phyloP scores from a whole-genome alignment of 2,329 filamentous ascomycete species.

The Paracorniculantispora psalliotae region DNA sequence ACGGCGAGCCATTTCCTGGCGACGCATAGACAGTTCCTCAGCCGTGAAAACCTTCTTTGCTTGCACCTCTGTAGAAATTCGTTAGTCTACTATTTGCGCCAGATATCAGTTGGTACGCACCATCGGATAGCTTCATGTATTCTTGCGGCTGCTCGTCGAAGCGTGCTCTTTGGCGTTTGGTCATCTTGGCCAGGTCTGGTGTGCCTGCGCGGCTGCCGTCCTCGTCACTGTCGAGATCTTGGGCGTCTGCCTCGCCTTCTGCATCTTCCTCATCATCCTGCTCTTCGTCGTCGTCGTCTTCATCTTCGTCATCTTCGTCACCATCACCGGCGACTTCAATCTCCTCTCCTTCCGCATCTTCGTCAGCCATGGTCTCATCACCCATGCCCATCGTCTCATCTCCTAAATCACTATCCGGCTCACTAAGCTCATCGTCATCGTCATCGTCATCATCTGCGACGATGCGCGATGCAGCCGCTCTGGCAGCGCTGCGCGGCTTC shows the following conservation, averaged over 20 bases:
- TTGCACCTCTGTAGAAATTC: conserved; percentile 49
- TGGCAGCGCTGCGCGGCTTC: conserved; percentile 22
- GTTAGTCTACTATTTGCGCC: neutral
- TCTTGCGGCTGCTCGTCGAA: conserved; percentile 52
- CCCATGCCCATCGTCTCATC: conserved; percentile 31
- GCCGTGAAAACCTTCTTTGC: conserved; percentile 58
- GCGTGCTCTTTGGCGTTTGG: conserved; percentile 54
- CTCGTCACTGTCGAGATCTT: conserved; percentile 39
- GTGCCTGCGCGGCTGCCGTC: conserved; percentile 44
- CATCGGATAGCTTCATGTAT: conserved; percentile 57
- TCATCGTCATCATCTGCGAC: conserved; percentile 35
- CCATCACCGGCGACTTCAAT: conserved; percentile 39
- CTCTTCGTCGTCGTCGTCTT: conserved; percentile 34
- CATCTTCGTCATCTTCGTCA: conserved; percentile 34
- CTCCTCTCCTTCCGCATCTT: conserved; percentile 42
- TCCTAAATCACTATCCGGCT: conserved; percentile 27
- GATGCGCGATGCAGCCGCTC: conserved; percentile 27
- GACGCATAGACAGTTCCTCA: conserved; percentile 57
- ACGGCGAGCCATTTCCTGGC: conserved; percentile 57
- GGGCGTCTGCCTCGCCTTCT: conserved; percentile 34
- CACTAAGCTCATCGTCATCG: conserved; percentile 53
- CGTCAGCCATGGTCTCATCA: conserved; percentile 42
- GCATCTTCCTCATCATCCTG: conserved; percentile 34
- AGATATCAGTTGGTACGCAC: conserved; percentile 30
- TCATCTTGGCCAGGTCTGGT: conserved; percentile 55